Conservation (phyloP, 1,284 basidiomycete genomes). For the Trametes pubescens region DNA sequence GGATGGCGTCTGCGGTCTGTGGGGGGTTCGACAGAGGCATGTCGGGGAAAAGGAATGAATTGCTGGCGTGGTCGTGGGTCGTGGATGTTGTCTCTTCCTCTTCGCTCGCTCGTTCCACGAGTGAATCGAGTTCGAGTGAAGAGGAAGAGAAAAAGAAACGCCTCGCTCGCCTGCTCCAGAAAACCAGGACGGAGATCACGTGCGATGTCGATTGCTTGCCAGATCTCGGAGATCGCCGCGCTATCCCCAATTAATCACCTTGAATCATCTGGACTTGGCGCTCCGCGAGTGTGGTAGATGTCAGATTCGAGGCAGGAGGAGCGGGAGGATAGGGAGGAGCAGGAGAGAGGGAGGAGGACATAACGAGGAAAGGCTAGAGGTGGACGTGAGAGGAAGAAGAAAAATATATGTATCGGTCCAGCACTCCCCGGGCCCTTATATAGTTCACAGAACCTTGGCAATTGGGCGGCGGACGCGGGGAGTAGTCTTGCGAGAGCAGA, state of each 20-base stretch:
- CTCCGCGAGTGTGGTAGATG: not conserved
- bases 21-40: conserved; percentile 44
- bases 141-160: conserved; percentile 52
- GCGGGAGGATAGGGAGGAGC: no score
- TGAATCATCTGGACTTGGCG: conserved; percentile 6
- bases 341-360: no score
- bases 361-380: no score
- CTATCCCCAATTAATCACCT: conserved; percentile 21
- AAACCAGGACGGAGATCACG: conserved; percentile 22
- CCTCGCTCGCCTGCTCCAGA: conserved; percentile 9
- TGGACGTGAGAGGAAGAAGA: not conserved
- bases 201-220: conserved; percentile 5
- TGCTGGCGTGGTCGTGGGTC: conserved; percentile 28
- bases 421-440: no score
- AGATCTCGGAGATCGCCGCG: conserved; percentile 23
- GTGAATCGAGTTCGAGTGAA: conserved; percentile 53
- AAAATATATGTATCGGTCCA: no score
- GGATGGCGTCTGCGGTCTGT: conserved; percentile 45
- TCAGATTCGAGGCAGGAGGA: no score
- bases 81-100: conserved; percentile 57
- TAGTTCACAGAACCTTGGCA: no score
- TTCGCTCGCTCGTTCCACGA: conserved; percentile 52
- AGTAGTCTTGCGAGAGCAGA: no score
- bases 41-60: conserved; percentile 34
- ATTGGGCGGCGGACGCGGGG: not conserved